Percentiles rank a stretch among this genome's conserved stretches.
Conservation (phyloP, 306 rosid genomes). For the Nissolia schottii region DNA sequence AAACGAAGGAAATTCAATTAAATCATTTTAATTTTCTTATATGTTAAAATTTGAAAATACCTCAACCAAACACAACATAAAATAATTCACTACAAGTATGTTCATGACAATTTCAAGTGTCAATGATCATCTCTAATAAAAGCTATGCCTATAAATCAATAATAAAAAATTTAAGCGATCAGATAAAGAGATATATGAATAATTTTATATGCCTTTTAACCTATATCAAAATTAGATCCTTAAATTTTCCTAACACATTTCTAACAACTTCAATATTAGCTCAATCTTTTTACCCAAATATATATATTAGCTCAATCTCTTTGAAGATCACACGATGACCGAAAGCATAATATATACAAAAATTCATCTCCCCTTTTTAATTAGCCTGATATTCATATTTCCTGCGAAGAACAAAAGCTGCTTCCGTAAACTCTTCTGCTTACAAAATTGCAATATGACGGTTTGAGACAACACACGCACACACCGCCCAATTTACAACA, state of each 20-base stretch:
- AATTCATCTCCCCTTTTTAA: neutral
- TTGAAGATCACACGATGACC: neutral
- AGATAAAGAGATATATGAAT: no score
- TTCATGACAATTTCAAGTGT: no score
- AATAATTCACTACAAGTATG: no score
- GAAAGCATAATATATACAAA: neutral
- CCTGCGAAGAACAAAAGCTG: neutral
- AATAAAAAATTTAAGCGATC: no score
- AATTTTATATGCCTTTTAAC: no score
- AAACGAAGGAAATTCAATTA: no score
- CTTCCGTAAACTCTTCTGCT: neutral
- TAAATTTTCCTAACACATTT: neutral
- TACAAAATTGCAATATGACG: constrained; percentile 7
- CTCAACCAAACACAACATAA: no score
- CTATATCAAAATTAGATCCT: no score
- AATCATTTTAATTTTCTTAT: no score
- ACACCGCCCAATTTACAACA: neutral
- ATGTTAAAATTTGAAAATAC: no score
- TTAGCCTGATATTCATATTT: neutral
- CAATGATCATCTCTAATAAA: no score
- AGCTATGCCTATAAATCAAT: no score
- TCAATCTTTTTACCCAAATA: neutral
- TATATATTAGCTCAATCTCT: neutral
- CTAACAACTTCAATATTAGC: neutral
- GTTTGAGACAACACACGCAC: neutral